Evolutionary conservation across 495 filamentous ascomycete species (phyloP), one percentile per base, ranked within the genome.

Genomic region (Penicillium herquei): DNA sequence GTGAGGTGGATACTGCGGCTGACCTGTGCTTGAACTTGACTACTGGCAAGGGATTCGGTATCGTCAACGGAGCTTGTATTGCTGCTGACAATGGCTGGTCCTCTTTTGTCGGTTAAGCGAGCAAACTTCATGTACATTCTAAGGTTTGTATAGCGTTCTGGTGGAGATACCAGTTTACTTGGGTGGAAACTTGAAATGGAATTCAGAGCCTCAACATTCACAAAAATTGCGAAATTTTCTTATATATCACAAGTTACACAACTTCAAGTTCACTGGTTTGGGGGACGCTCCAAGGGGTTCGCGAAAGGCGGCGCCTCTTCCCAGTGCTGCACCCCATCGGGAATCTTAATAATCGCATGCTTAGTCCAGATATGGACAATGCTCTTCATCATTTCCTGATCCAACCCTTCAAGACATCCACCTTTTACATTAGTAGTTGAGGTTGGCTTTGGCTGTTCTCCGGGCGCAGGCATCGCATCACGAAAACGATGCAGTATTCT

Each of bases 361-460:
- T 81, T 77, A 10, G 79, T 81, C 83, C 84, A 87, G 43, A 87
- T 82, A 69, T 87, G 84, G 41, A 77, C 78, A 10, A 81, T 81
- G 5, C 58, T 59, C 6, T 59, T 70, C 81, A 84, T 81, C 60
- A 83, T 78, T 32, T 62, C 59, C 21, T 55, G 56, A 39, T 56
- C 51, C 34, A 87, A 64, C 3, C 71, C 81, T 33, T 81, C 78
- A 46, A 88, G 70, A 55, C 83, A 87, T 17, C 83, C 83, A 1
- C 82, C 83, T 53, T 87, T 87, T 18, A 87, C 78, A 46, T 76
- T 79, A 31, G 84, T 72, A 21, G 79, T 77, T 0, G 65, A 63
- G 13, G 55, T 51, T 1, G 56, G 54, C 17, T 41, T 18, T 3
- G 62, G 54, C 47, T 58, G 45, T 35, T 68, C 54, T 1, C 65